Evolutionary conservation across 768 basidiomycete species (phyloP), one percentile per base, ranked within the genome.

Genomic region (Pisolithus marmoratus): DNA sequence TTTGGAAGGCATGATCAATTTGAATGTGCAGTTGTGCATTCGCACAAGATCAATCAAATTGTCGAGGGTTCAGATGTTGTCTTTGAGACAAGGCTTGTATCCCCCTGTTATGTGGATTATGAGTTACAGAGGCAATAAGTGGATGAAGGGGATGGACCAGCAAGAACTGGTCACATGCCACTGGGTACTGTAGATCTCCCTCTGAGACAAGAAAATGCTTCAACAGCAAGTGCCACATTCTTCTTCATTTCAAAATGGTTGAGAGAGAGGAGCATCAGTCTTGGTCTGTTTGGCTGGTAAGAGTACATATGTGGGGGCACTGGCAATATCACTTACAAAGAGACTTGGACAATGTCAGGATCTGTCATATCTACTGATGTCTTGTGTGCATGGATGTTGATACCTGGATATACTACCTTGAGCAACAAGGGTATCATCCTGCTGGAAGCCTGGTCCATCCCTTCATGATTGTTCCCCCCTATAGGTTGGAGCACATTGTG

Each of bases 181-280:
- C 63, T 55, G 46, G 70, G 58, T 44, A 27, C 15, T 8, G 54
- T 49, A 12, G 67, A 46, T 15, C 58, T 64, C 41, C 65, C 67
- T 38, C 70, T 70, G 29, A 91, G 65, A 12, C 71, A 66, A 1
- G 87, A 83, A 60, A 94, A 97, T 0, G 94, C 73, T 38, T 83
- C 70, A 7, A 98, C 73, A 0, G 94, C 96, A 2, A 98, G 75
- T 2, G 79, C 79, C 1, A 77, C 77, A 58, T 98, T 95, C 72
- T 98, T 99, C 75, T 98, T 97, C 61, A 78, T 81, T 69, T 98
- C 96, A 62, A 95, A 98, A 2, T 94, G 87, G 65, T 99, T 98
- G 34, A 98, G 72, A 5, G 94, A 91, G 1, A 97, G 62, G 4
- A 98, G 68, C 0, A 90, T 93, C 0, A 87, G 90, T 4, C 77